phyloP scores from a whole-genome alignment of 2,329 filamentous ascomycete genomes.

The Sordariomycetes sp. region DNA sequence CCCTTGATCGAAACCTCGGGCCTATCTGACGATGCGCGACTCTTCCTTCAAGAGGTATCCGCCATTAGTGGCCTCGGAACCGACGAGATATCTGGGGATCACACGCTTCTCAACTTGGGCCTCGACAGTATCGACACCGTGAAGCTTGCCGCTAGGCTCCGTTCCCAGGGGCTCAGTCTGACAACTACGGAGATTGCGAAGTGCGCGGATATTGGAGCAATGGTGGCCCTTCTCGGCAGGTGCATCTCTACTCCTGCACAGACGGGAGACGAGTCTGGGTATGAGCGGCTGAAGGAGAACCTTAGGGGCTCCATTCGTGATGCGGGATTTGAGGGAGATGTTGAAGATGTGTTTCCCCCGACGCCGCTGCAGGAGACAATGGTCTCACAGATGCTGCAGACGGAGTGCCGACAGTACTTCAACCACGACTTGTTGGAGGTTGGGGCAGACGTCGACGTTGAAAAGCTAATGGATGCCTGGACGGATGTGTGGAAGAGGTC shows the following conservation, averaged over 20 bases:
- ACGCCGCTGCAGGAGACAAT: slow-evolving; percentile 83
- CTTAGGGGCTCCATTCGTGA: slow-evolving; percentile 24
- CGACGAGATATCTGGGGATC: slow-evolving; percentile 37
- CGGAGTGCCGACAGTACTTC: slow-evolving; percentile 65
- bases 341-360: slow-evolving; percentile 54
- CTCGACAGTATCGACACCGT: slow-evolving; percentile 89
- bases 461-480: slow-evolving; percentile 49
- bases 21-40: not conserved
- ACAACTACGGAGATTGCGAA: slow-evolving; percentile 69
- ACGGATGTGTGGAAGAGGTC: slow-evolving; percentile 39
- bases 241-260: not conserved
- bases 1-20: not conserved
- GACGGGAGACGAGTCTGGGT: not conserved
- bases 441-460: slow-evolving; percentile 34
- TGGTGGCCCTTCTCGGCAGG: slow-evolving; percentile 18
- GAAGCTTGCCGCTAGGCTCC: slow-evolving; percentile 64
- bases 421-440: slow-evolving; percentile 70
- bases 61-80: slow-evolving; percentile 39
- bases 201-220: slow-evolving; percentile 50
- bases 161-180: slow-evolving; percentile 42
- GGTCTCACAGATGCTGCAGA: slow-evolving; percentile 68
- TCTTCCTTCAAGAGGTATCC: slow-evolving; percentile 42
- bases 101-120: slow-evolving; percentile 67
- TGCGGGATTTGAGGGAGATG: slow-evolving; percentile 16
- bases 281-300: slow-evolving; percentile 12